Evolutionary conservation across 768 basidiomycete genomes (phyloP), one percentile per base, ranked within the genome.

Genomic region (Leucogyrophana mollusca): DNA sequence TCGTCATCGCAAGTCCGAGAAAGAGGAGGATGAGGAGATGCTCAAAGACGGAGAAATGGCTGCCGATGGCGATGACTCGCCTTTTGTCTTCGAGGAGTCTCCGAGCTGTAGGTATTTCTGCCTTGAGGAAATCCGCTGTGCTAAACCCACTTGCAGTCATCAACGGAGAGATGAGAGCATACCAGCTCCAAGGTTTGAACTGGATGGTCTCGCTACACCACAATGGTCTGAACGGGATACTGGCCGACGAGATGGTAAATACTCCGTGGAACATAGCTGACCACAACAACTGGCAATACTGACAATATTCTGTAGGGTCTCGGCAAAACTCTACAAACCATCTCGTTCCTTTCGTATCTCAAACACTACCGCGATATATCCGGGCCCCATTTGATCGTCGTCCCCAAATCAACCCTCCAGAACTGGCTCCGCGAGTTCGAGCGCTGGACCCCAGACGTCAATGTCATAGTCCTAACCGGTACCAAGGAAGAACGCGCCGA

Each of bases 141-240:
- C 40, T 51, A 51, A 21, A 47, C 49, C 47, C 18, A 23, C 35
- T 42, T 24, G 48, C 55, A 95, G 94, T 85, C 62, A 91, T 98
- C 60, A 77, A 88, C 38, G 95, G 95, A 2, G 69, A 68, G 40
- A 96, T 99, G 94, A 78, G 96, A 18, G 77, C 84, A 18, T 99
- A 99, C 63, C 96, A 98, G 64, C 70, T 98, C 2, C 94, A 97
- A 59, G 96, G 96, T 21, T 67, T 97, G 34, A 95, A 95, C 62
- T 96, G 95, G 94, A 88, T 98, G 93, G 85, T 94, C 3, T 90
- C 92, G 0, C 72, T 99, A 2, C 87, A 99, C 58, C 93, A 96
- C 61, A 96, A 98, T 56, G 94, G 94, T 35, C 74, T 98, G 51
- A 97, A 97, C 51, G 94, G 95, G 40, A 98, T 98, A 47, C 81